These are phyloP conservation scores for Lomentospora prolificans DNA, from an alignment of 2,329 filamentous ascomycete species.

Conservation along the genomic window DNA sequence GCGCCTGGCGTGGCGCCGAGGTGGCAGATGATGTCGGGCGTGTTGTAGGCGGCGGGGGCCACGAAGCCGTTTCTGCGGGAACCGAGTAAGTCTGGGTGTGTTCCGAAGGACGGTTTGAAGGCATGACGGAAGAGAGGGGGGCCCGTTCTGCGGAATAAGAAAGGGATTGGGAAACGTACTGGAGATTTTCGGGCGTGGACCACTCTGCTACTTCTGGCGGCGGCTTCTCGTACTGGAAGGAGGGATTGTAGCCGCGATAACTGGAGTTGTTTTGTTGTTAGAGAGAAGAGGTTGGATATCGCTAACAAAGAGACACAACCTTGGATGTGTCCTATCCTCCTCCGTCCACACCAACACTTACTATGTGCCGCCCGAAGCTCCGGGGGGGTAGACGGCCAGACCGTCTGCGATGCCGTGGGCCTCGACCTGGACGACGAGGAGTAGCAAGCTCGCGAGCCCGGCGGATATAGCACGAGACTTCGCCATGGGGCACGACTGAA, in stretches of 20 bases:
- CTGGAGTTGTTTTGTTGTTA: background rate
- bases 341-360: background rate
- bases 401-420: slow-evolving; percentile 7
- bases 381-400: slow-evolving; percentile 1
- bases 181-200: slow-evolving; percentile 9
- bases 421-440: background rate
- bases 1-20: slow-evolving; percentile 25
- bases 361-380: slow-evolving; percentile 3
- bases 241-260: slow-evolving; percentile 8
- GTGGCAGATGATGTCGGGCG: slow-evolving; percentile 37
- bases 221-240: slow-evolving; percentile 6
- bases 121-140: background rate
- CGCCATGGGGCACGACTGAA: background rate
- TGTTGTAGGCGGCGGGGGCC: slow-evolving; percentile 26
- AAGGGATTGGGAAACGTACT: slow-evolving; percentile 1
- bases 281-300: background rate
- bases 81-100: too few relatives aligned
- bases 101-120: too few relatives aligned
- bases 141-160: background rate
- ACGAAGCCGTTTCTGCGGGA: slow-evolving; percentile 34
- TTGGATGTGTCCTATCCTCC: too few relatives aligned
- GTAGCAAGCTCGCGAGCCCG: background rate
- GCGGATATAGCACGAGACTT: background rate
- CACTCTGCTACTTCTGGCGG: slow-evolving; percentile 5
- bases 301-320: too few relatives aligned